A percentile compares a stretch with the other conserved stretches of the same genome.
Evolutionary conservation across 2,329 filamentous ascomycete genomes (phyloP).

Genomic region (Alternaria angustiovoidea): DNA sequence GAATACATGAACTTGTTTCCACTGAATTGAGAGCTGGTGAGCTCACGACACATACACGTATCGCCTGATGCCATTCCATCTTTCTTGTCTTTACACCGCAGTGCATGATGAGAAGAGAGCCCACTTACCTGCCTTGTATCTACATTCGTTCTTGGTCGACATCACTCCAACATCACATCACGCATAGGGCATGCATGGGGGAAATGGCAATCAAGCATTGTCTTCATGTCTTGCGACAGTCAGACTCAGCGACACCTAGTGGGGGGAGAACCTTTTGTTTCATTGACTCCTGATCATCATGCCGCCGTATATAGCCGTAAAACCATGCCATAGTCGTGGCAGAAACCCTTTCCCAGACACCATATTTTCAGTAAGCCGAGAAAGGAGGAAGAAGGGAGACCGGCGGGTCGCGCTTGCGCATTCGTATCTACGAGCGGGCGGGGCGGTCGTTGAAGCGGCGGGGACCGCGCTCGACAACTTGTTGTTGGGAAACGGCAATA

Average conservation of each 20-base stretch:
- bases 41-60: neutral
- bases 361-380: slow-evolving; percentile 47
- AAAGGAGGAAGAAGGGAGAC: slow-evolving; percentile 34
- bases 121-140: neutral
- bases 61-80: neutral
- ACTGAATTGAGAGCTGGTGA: neutral
- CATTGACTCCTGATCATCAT: slow-evolving; percentile 76
- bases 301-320: slow-evolving; percentile 68
- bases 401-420: slow-evolving; percentile 58
- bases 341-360: slow-evolving; percentile 93
- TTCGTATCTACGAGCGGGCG: slow-evolving; percentile 41
- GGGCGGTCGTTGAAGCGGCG: slow-evolving; percentile 77
- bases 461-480: slow-evolving; percentile 81
- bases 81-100: neutral
- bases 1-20: neutral
- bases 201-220: slow-evolving; percentile 90
- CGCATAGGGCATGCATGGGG: slow-evolving; percentile 21
- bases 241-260: slow-evolving; percentile 90
- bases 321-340: slow-evolving; percentile 91
- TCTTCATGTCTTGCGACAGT: slow-evolving; percentile 58
- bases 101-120: neutral
- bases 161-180: slow-evolving; percentile 22
- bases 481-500: slow-evolving; percentile 86
- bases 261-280: slow-evolving; percentile 53
- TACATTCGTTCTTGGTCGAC: neutral